Base-by-base conservation (phyloP, 495 filamentous ascomycete species). In the Lepraria neglecta region DNA sequence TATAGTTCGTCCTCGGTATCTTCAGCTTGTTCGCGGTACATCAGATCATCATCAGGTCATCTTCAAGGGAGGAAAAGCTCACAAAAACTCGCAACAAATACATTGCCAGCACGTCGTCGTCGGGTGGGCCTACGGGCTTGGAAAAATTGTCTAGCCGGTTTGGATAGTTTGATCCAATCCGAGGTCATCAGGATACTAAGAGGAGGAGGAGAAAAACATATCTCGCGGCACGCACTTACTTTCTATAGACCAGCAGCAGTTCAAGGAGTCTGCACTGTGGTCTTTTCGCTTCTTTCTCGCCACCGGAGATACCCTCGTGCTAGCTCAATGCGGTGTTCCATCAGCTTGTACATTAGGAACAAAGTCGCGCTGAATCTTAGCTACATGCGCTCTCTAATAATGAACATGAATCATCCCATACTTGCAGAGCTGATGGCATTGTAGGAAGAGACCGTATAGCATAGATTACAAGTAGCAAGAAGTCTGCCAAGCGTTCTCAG, bases 71-170 rank as follows among this genome's bases (percentile, higher is more conserved):
- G 47, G 19, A 30, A 42, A 50, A 60, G 28, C 38, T 60, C 38
- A 60, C 42, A 60, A 52, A 46, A 52, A 46, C 48, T 33, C 35
- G 38, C 47, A 53, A 43, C 19, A 48, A 53, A 31, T 44, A 43
- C 38, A 31, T 42, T 42, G 51, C 47, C n/a, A 45, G 48, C 40
- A 43, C 27, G n/a, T 45, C 33, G 28, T 42, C 11, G 58, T 52
- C 30, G 58, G 48, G 33, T 52, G 47, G 31, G 48, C 47, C 58
- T 24, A 53, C 7, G 58, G 58, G 47, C 38, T 53, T 51, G 47
- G 58, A 51, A 44, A 59, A 60, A 60, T 60, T 60, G 58, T 60
- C 51, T 42, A 60, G 40, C 58, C 40, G 58, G 58, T 31, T 61
- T 61, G 59, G 59, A 61, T 61, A 61, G 5, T 56, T 56, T 48